Evolutionary conservation across 441 rosid genomes (phyloP), one percentile per base, ranked within the genome.

Genomic region (Capsella rubella): DNA sequence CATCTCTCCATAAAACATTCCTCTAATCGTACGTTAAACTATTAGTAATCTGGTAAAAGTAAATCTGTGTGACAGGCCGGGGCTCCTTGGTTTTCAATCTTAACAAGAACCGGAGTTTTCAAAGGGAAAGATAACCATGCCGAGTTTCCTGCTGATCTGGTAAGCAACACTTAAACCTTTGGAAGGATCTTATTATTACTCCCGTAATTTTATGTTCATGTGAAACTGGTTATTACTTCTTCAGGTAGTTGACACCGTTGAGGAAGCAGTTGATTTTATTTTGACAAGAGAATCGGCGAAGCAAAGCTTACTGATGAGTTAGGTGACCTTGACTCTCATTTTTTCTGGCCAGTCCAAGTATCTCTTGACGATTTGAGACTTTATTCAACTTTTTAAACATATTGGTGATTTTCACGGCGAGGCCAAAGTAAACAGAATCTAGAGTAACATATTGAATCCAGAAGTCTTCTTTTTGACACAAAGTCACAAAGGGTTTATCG

Each of bases 101-200:
- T 90, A 84, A 93, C 96, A 1, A 90, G 96, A 83, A 90, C 89
- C 2, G 96, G 98, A 28, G 95, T 88, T 59, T 91, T 93, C 81
- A 88, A 82, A 82, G 95, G 96, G 71, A 79, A 82, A 76, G 80
- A 69, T 60, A 91, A 91, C 71, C 85, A 84, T 71, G 0, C 70
- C 0, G 83, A 84, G 55, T 88, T 88, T 81, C 89, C 89, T 0
- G 96, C 94, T 8, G 91, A 89, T 87, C 51, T 88, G 88, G 94
- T 89, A 78, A 40, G 69, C 25, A 9, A 37, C 8, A 32, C 50
- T 68, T 27, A 14, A 21, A 49, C 43, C 39, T 67, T 43, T 46
- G 5, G 8, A 52, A 35, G 42, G 40, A 35, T 29, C 51, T 59
- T 45, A 13, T 13, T 58, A 40, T 25, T 62, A 35, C 14, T 32